Conservation (phyloP, 495 filamentous ascomycete species). For the Penicillium atrosanguineum region DNA sequence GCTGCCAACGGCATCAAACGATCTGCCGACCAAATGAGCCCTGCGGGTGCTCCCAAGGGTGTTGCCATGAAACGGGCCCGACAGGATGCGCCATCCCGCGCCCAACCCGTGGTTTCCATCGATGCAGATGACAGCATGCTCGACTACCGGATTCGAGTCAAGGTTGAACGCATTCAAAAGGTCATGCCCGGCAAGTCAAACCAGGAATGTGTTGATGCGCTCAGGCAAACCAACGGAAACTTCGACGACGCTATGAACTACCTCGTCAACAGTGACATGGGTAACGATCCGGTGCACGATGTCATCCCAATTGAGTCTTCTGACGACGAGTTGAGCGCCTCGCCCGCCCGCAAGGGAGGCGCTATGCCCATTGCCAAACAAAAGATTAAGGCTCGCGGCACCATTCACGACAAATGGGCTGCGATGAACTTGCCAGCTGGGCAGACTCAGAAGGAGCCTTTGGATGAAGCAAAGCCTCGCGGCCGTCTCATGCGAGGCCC, state of each 20-base stretch:
- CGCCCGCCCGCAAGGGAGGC: slow-evolving; percentile 13
- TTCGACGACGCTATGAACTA: slow-evolving; percentile 58
- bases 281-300: slow-evolving; percentile 7
- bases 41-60: slow-evolving; percentile 32
- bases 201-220: slow-evolving; percentile 48
- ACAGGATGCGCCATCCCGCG: slow-evolving; percentile 56
- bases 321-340: slow-evolving; percentile 38
- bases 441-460: slow-evolving; percentile 6
- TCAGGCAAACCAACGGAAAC: slow-evolving; percentile 52
- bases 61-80: slow-evolving; percentile 38
- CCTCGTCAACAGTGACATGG: slow-evolving; percentile 31
- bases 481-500: slow-evolving; percentile 44
- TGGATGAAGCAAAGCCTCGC: slow-evolving; percentile 33
- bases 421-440: slow-evolving; percentile 37
- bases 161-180: slow-evolving; percentile 54
- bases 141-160: slow-evolving; percentile 49
- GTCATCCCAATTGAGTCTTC: slow-evolving; percentile 28
- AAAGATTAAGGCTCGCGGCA: slow-evolving; percentile 56
- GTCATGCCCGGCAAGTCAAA: slow-evolving; percentile 54
- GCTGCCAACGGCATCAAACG: slow-evolving; percentile 34
- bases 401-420: slow-evolving; percentile 62
- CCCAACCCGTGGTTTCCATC: slow-evolving; percentile 43
- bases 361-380: slow-evolving; percentile 44
- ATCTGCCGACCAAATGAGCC: slow-evolving; percentile 46
- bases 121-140: slow-evolving; percentile 50